These are phyloP conservation scores for Fusarium tanahbumbuense DNA, from an alignment of 2,329 filamentous ascomycete species.

Conservation along the genomic window DNA sequence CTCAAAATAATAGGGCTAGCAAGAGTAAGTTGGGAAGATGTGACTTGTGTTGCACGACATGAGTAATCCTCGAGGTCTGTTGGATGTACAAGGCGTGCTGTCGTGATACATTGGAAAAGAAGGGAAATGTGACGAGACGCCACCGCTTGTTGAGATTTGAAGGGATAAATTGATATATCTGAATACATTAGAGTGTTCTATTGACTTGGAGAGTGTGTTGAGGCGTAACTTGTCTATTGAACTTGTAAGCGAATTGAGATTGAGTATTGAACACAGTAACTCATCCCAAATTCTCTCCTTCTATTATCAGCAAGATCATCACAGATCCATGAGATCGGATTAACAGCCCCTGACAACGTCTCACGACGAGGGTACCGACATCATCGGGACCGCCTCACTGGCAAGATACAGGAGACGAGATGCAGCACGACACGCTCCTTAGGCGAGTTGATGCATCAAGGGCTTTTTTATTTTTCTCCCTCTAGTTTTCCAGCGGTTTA, in stretches of 20 bases:
- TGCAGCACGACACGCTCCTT: conserved; percentile 36
- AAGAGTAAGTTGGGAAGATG: conserved; percentile 1
- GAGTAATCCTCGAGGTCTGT: conserved; percentile 20
- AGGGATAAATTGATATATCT: background rate
- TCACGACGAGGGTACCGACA: conserved; percentile 41
- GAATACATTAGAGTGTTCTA: background rate
- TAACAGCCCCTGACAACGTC: conserved; percentile 19
- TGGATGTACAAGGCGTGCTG: conserved; percentile 26
- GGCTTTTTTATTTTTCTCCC: background rate
- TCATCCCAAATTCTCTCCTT: background rate
- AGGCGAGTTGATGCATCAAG: conserved; percentile 42
- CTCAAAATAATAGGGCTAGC: conserved; percentile 9
- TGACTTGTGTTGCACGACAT: conserved; percentile 26
- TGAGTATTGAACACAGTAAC: background rate
- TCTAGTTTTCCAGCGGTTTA: conserved; percentile 4
- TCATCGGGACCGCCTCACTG: conserved; percentile 40
- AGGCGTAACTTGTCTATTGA: background rate
- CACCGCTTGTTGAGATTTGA: conserved; percentile 29
- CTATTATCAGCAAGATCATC: background rate
- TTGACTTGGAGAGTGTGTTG: too few relatives aligned
- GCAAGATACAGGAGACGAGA: conserved; percentile 37
- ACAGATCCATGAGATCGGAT: conserved; percentile 40
- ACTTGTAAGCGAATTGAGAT: background rate
- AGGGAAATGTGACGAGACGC: conserved; percentile 28
- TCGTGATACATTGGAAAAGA: conserved; percentile 12